Percentiles rank a stretch among this genome's conserved stretches.
These are phyloP conservation scores for Tetrahymena borealis DNA, from an alignment of 73 alveolate species.

Conservation along the genomic window DNA sequence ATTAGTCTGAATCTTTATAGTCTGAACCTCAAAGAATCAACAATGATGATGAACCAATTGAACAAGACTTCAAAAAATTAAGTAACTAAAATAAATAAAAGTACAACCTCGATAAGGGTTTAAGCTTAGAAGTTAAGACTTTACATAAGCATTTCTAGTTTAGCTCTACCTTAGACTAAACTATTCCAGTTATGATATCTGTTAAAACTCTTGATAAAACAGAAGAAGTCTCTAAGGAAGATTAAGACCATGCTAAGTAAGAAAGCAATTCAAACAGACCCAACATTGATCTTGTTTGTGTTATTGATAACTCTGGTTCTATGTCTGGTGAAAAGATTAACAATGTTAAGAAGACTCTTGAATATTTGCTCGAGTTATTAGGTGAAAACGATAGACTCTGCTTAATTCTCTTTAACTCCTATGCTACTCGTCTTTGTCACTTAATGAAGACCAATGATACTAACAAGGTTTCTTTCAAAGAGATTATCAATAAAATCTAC, in stretches of 20 bases:
- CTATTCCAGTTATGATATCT: background rate
- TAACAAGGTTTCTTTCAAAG: constrained; percentile 9
- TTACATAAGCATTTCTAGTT: background rate
- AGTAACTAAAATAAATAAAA: background rate
- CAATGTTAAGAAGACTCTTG: constrained; percentile 10
- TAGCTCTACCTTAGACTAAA: background rate
- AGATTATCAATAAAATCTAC: background rate
- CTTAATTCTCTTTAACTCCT: background rate
- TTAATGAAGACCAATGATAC: background rate
- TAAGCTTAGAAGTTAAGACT: background rate
- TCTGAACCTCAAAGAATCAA: background rate
- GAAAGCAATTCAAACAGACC: background rate
- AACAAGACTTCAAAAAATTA: background rate
- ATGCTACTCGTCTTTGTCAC: constrained; percentile 12
- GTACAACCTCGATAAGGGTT: background rate
- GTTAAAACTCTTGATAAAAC: background rate
- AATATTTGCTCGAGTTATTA: constrained; percentile 3
- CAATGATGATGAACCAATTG: background rate
- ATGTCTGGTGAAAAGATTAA: constrained; percentile 14
- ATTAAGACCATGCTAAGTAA: background rate
- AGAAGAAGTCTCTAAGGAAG: background rate
- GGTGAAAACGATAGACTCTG: constrained; percentile 41
- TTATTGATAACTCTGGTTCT: constrained; percentile 40
- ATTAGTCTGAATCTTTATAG: background rate
- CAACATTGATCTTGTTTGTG: constrained; percentile 28